These are phyloP conservation scores for Emmonsia crescens DNA, from an alignment of 2,329 filamentous ascomycete species.

Conservation along the genomic window DNA sequence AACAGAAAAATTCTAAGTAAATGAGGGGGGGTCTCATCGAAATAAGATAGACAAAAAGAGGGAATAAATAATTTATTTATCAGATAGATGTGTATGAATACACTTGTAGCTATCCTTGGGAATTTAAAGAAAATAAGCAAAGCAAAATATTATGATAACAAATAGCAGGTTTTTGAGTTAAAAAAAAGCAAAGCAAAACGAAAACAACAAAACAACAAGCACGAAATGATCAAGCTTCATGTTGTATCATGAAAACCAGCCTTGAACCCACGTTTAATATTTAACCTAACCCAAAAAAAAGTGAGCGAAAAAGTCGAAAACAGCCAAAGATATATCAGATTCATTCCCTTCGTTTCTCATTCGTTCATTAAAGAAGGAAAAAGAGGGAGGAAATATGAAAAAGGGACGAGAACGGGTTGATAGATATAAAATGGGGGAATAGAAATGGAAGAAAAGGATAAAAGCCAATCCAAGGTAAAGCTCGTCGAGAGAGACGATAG, in stretches of 20 bases:
- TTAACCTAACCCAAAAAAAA: neutral
- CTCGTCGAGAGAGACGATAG: neutral
- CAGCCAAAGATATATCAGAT: neutral
- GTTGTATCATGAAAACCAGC: neutral
- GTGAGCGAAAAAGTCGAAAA: neutral
- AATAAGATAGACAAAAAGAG: neutral
- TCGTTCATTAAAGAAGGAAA: conserved; percentile 1
- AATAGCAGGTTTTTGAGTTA: neutral
- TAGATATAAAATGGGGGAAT: neutral
- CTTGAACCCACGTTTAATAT: neutral
- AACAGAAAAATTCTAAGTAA: neutral
- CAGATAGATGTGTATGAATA: neutral
- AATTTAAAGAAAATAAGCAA: too few species aligned
- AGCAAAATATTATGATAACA: too few species aligned
- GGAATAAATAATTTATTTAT: neutral
- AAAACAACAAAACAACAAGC: neutral
- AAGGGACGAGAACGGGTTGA: neutral
- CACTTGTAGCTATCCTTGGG: too few species aligned
- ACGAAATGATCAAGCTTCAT: neutral
- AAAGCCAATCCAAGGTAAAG: neutral
- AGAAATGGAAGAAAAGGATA: neutral
- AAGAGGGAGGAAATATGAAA: conserved; percentile 58
- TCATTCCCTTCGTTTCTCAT: conserved; percentile 5
- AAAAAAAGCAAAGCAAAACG: neutral
- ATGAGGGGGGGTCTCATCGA: neutral